These are phyloP conservation scores for Acanthamoeba comandoni DNA, from an alignment of 208 protist species.

Conservation along the genomic window DNA sequence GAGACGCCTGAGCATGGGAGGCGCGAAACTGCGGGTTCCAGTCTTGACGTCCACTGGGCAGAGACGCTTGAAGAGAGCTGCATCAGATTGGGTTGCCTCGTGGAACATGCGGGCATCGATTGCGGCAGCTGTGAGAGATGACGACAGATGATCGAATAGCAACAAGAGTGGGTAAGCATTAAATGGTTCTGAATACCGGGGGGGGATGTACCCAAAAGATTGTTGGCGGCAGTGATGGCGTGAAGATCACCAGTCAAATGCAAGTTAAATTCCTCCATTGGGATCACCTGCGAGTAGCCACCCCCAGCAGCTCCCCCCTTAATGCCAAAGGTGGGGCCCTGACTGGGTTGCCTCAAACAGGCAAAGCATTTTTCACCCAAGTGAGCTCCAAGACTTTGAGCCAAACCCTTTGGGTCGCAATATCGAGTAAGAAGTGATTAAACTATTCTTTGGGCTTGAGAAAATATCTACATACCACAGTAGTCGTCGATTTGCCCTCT, in stretches of 20 bases:
- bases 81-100: slow-evolving; percentile 94
- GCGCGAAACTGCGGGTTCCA: slow-evolving; percentile 90
- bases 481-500: slow-evolving; percentile 98
- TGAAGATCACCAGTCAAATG: slow-evolving; percentile 98
- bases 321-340: slow-evolving; percentile 95
- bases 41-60: slow-evolving; percentile 77
- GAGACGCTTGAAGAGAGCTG: slow-evolving; percentile 86
- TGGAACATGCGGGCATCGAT: slow-evolving; percentile 97
- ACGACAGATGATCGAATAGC: not conserved
- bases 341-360: slow-evolving; percentile 97
- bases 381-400: slow-evolving; percentile 96
- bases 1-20: slow-evolving; percentile 92
- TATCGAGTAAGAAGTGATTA: slow-evolving; percentile 1
- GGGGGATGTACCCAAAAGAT: slow-evolving; percentile 84
- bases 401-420: slow-evolving; percentile 46
- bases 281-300: slow-evolving; percentile 94
- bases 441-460: slow-evolving; percentile 78
- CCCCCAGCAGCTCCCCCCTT: slow-evolving; percentile 97
- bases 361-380: slow-evolving; percentile 93
- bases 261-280: slow-evolving; percentile 96
- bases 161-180: slow-evolving; percentile 8
- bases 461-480: slow-evolving; percentile 91
- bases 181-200: not conserved
- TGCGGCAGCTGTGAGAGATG: slow-evolving; percentile 90
- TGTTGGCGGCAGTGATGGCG: slow-evolving; percentile 97